Evolutionary conservation across 805 yeast species (phyloP), one percentile per base, ranked within the genome.

Genomic region (Wickerhamomyces mucosus): DNA sequence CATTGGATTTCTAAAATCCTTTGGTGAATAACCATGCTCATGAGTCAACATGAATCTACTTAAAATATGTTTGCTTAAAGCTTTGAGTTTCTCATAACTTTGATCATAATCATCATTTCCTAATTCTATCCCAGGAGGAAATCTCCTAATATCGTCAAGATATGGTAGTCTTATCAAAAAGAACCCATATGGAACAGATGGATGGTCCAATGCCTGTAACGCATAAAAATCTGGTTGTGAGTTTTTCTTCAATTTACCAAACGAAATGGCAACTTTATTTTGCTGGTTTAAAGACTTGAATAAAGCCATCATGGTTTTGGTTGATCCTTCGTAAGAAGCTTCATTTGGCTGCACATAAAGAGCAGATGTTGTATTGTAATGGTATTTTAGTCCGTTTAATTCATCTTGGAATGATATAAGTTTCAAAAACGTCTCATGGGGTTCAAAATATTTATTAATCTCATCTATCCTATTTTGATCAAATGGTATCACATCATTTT

Each of bases 121-220:
- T 10, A 29, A 10, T 11, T 34, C 39, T 18, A 26, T 40, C 2
- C 40, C 36, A 5, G 54, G 55, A 0, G 96, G 96, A 4, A 73
- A 52, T 21, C 69, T 63, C 31, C 96, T 61, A 4, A 85, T 54
- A 49, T 84, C 89, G 42, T 85, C 94, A 12, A 72, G 55, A 62
- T 70, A 80, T 1, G 97, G 96, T 15, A 82, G 43, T 19, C 67
- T 63, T 7, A 80, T 64, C 34, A 86, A 51, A 29, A 78, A 74
- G 39, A 89, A 70, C 0, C 96, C 96, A 35, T 80, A 75, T 1
- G 50, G 50, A 34, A 36, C 40, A 9, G 10, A 14, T 2, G 26
- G 12, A 14, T 26, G 34, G 7, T 40, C 44, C 0, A 80, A 69
- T 0, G 94, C 80, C 21, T 74, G 59, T 35, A 86, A 43, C 2